Evolutionary conservation across 768 basidiomycete species (phyloP).

Genomic region (Lentinula aciculospora): DNA sequence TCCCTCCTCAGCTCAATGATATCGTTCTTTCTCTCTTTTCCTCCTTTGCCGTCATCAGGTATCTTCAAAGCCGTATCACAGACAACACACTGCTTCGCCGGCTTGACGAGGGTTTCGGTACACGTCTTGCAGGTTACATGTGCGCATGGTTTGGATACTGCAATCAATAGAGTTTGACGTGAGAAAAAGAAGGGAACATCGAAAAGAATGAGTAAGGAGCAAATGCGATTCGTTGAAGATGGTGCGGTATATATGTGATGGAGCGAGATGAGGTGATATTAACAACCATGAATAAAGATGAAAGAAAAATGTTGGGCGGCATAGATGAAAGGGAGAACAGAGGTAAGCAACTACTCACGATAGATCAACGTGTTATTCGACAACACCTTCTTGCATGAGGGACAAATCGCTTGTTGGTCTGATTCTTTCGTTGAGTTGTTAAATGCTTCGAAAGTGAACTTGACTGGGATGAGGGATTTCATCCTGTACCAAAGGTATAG

Average conservation of each 20-base stretch:
- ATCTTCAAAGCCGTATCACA: constrained; percentile 58
- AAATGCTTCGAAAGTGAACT: constrained; percentile 56
- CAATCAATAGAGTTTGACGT: background rate
- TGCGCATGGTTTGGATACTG: constrained; percentile 82
- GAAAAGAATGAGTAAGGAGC: background rate
- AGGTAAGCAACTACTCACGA: constrained; percentile 38
- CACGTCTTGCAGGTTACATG: constrained; percentile 93
- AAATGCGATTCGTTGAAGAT: background rate
- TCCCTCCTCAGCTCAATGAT: constrained; percentile 84
- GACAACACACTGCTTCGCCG: constrained; percentile 77
- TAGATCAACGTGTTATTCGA: constrained; percentile 74
- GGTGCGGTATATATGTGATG: too few relatives aligned
- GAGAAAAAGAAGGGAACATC: too few relatives aligned
- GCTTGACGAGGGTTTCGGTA: constrained; percentile 78
- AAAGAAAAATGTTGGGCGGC: too few relatives aligned
- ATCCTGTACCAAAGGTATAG: constrained; percentile 39
- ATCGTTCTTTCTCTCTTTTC: constrained; percentile 46
- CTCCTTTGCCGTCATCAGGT: background rate
- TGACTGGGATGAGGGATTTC: constrained; percentile 78
- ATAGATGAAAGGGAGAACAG: background rate
- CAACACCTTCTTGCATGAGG: constrained; percentile 79
- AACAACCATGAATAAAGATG: too few relatives aligned
- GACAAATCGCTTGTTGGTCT: constrained; percentile 72
- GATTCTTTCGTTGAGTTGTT: constrained; percentile 29
- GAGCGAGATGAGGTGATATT: too few relatives aligned